Evolutionary conservation across 345 rosid genomes (phyloP).

Genomic region (Pugionium cornutum): DNA sequence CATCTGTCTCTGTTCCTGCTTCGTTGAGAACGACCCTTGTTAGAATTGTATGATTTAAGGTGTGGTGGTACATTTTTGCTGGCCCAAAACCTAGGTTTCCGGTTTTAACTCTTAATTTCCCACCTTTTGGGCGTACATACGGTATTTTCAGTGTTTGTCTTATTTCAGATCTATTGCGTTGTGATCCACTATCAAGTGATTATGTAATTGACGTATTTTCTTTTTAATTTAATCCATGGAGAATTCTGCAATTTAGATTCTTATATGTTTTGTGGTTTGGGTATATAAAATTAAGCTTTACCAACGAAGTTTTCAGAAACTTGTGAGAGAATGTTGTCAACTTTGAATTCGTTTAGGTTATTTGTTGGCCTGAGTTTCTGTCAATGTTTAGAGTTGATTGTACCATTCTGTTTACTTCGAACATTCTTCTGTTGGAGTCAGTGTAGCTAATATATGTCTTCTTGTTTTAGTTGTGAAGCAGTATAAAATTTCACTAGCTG

Average conservation of each 20-base stretch:
- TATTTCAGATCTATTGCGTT: constrained; percentile 22
- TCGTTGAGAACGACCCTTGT: constrained; percentile 23
- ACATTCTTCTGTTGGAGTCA: background rate
- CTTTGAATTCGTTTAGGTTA: constrained; percentile 3
- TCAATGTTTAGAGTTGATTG: background rate
- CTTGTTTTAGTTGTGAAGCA: constrained; percentile 28
- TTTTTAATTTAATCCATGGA: background rate
- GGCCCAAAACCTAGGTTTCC: constrained; percentile 22
- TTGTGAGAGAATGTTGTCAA: background rate
- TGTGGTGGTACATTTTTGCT: constrained; percentile 11
- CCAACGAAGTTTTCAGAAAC: background rate
- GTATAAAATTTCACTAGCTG: constrained; percentile 16
- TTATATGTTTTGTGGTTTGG: constrained; percentile 13
- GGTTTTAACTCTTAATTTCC: constrained; percentile 8
- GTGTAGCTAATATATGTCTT: background rate
- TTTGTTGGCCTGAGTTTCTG: constrained; percentile 11
- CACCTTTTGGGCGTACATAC: constrained; percentile 18
- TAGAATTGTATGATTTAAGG: constrained; percentile 10
- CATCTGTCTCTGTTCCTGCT: constrained; percentile 6
- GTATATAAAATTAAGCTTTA: background rate
- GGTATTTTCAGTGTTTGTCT: background rate
- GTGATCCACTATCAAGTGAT: constrained; percentile 7
- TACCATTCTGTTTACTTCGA: background rate
- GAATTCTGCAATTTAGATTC: constrained; percentile 13
- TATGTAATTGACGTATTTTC: constrained; percentile 13